phyloP scores from a whole-genome alignment of 306 rosid genomes.

The Cucumis melo region DNA sequence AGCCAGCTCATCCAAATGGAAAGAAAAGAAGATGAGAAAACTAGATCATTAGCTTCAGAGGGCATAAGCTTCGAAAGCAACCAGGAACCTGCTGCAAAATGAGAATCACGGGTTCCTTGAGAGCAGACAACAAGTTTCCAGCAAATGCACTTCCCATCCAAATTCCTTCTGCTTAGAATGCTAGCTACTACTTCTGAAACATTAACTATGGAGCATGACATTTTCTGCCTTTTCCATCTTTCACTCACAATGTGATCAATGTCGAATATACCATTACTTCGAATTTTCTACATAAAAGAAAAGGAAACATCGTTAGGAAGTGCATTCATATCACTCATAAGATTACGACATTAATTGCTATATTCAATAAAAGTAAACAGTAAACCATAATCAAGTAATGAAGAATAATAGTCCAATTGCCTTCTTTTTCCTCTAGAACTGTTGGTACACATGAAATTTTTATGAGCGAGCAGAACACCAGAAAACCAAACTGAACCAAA shows the following conservation, averaged over 20 bases:
- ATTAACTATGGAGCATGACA: conserved; percentile 60
- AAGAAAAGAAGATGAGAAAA: conserved; percentile 53
- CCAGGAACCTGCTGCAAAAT: conserved; percentile 38
- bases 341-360: background rate
- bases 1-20: conserved; percentile 78
- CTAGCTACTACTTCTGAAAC: conserved; percentile 54
- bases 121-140: conserved; percentile 72
- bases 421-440: background rate
- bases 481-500: background rate
- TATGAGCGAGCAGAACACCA: background rate
- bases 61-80: conserved; percentile 77
- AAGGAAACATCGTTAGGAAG: background rate
- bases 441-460: background rate
- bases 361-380: background rate
- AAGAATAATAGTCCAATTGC: background rate
- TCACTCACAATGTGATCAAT: conserved; percentile 50
- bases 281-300: conserved; percentile 32
- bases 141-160: conserved; percentile 51
- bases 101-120: conserved; percentile 12
- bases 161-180: conserved; percentile 45
- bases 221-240: conserved; percentile 46
- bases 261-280: conserved; percentile 40
- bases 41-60: conserved; percentile 14
- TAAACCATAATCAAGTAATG: background rate
- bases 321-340: background rate